Conservation (phyloP, 1,284 basidiomycete genomes). For the Boletus subluridellus region DNA sequence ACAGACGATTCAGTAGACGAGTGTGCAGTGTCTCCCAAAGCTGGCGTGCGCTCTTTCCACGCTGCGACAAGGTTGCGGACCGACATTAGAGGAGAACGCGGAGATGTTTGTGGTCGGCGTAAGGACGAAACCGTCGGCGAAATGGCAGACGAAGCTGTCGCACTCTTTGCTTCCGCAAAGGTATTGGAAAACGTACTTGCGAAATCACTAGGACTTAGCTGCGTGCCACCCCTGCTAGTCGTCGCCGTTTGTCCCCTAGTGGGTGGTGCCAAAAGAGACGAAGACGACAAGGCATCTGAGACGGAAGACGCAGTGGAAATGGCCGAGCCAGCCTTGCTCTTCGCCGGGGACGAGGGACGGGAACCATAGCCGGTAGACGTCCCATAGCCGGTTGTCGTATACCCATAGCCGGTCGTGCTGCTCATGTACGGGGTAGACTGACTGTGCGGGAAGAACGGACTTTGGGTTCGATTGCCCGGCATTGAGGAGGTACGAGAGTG, state of each 20-base stretch:
- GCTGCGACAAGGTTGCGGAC: slow-evolving; percentile 76
- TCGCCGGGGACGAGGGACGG: slow-evolving; percentile 46
- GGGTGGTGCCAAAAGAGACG: slow-evolving; percentile 41
- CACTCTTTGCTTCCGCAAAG: slow-evolving; percentile 30
- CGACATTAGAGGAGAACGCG: slow-evolving; percentile 64
- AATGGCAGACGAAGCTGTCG: slow-evolving; percentile 21
- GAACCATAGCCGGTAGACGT: slow-evolving; percentile 35
- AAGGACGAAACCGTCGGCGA: slow-evolving; percentile 34
- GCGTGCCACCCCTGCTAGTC: slow-evolving; percentile 25
- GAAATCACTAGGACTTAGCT: slow-evolving; percentile 34
- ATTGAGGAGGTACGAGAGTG: slow-evolving; percentile 54
- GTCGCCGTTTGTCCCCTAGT: slow-evolving; percentile 26
- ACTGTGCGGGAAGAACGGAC: slow-evolving; percentile 47
- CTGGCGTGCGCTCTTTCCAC: slow-evolving; percentile 69
- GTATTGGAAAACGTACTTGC: slow-evolving; percentile 35
- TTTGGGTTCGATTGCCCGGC: slow-evolving; percentile 50
- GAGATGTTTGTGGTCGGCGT: slow-evolving; percentile 52
- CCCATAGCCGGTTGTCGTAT: slow-evolving; percentile 32
- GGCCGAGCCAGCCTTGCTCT: slow-evolving; percentile 39
- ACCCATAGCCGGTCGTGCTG: slow-evolving; percentile 31
- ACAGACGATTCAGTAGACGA: slow-evolving; percentile 26
- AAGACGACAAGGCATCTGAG: slow-evolving; percentile 34
- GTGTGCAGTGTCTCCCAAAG: slow-evolving; percentile 27
- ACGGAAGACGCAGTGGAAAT: slow-evolving; percentile 24
- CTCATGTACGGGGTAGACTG: slow-evolving; percentile 42